Evolutionary conservation across 192 early-diverging fungal genomes (phyloP), one percentile per base, ranked within the genome.

Genomic region (Obelidium mucronatum): DNA sequence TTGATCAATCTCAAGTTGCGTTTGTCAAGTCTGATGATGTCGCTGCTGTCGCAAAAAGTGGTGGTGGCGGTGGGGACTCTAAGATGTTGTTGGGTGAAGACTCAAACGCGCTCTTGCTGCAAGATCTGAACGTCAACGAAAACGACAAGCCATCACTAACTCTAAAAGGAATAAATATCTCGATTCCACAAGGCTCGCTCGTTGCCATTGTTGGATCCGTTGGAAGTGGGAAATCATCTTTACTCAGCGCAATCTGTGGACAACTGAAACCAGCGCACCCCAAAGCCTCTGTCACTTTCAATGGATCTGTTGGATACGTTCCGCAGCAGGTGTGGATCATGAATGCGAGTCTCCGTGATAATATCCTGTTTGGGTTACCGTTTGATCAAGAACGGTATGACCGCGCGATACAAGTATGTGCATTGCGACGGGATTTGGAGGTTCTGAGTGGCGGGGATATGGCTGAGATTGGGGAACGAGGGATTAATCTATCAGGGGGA

Each of bases 261-360:
- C 93, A 94, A 62, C 85, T 91, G 76, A 86, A 82, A 67, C 85
- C 86, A 72, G 75, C 67, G 13, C 3, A 85, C 91, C 73, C 82
- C 77, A 36, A 61, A 24, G 92, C 92, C 0, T 60, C 74, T 1
- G 86, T 92, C 0, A 70, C 74, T 0, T 80, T 91, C 11, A 78
- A 75, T 36, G 92, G 92, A 0, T 81, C 74, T 1, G 83, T 95
- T 19, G 90, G 88, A 22, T 93, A 93, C 68, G 84, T 85, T 6
- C 83, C 90, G 36, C 95, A 95, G 78, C 80, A 84, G 31, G 88
- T 94, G 0, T 96, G 95, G 95, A 92, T 96, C 37, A 88, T 90
- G 83, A 91, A 73, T 28, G 71, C 89, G 62, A 93, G 92, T 15
- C 64, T 97, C 53, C 85, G 92, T 55, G 93, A 96, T 56, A 97